Conservation (phyloP, 192 early-diverging fungal genomes). For the Linnemannia exigua region DNA sequence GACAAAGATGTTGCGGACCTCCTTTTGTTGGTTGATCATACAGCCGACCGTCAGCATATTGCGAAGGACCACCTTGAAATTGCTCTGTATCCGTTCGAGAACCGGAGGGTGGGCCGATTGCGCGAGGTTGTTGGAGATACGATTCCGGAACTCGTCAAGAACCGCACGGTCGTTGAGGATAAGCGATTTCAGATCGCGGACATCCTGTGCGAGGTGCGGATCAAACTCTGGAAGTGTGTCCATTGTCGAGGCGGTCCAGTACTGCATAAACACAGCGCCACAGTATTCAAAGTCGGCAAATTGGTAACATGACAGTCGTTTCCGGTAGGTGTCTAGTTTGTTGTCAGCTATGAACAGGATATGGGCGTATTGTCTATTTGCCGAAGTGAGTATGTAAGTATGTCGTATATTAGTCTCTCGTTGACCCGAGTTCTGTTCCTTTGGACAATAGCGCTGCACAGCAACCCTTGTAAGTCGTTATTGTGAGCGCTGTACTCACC, state of each 20-base stretch:
- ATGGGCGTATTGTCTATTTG: conserved; percentile 56
- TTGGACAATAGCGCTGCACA: background rate
- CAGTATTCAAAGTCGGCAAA: conserved; percentile 57
- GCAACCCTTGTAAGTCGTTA: background rate
- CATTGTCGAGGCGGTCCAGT: conserved; percentile 42
- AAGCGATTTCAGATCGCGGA: conserved; percentile 45
- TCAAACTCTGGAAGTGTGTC: conserved; percentile 57
- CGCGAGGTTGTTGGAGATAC: conserved; percentile 38
- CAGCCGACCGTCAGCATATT: conserved; percentile 53
- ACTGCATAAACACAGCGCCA: conserved; percentile 51
- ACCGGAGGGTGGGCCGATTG: conserved; percentile 41
- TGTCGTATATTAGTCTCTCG: background rate
- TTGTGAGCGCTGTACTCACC: conserved; percentile 22
- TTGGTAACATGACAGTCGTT: conserved; percentile 56
- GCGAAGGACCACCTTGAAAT: conserved; percentile 53
- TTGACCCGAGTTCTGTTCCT: background rate
- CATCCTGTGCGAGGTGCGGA: conserved; percentile 49
- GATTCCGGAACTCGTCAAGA: conserved; percentile 47
- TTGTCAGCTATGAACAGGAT: conserved; percentile 58
- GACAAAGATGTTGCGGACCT: conserved; percentile 51
- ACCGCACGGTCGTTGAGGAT: conserved; percentile 44
- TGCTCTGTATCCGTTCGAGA: conserved; percentile 53
- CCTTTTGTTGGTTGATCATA: conserved; percentile 54
- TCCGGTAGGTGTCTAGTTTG: conserved; percentile 59
- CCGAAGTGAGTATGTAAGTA: background rate